Conservation (phyloP, 768 basidiomycete genomes). For the Jaapia argillacea region DNA sequence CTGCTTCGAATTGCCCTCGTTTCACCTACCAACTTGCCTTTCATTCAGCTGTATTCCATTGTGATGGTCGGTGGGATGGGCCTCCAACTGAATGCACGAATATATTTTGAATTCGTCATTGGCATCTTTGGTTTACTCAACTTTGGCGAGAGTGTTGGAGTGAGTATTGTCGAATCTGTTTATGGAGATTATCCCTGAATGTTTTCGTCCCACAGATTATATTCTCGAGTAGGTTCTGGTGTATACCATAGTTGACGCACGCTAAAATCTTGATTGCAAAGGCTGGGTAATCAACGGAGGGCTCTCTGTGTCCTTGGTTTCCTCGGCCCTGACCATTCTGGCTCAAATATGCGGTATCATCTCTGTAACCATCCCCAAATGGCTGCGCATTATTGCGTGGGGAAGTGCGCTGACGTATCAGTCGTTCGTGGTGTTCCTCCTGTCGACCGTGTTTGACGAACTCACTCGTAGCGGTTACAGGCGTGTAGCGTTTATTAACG, state of each 20-base stretch:
- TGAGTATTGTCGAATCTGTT: neutral
- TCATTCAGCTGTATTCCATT: constrained; percentile 6
- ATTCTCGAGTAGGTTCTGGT: neutral
- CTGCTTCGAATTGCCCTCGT: neutral
- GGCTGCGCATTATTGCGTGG: neutral
- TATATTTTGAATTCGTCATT: constrained; percentile 8
- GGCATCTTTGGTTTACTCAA: constrained; percentile 5
- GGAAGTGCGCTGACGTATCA: neutral
- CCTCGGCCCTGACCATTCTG: neutral
- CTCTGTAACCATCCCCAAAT: neutral
- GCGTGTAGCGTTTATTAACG: neutral
- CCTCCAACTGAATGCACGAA: constrained; percentile 7
- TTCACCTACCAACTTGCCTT: neutral
- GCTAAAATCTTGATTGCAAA: neutral
- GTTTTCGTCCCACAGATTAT: neutral
- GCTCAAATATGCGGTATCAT: neutral
- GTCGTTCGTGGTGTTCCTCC: neutral
- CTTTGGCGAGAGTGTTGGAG: constrained; percentile 11
- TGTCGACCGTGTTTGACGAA: neutral
- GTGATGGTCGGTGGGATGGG: constrained; percentile 9
- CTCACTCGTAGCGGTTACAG: neutral
- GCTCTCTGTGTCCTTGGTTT: neutral
- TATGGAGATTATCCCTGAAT: too few species aligned
- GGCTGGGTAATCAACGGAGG: neutral
- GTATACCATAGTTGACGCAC: too few species aligned